Conservation (phyloP, 164 flowering plant genomes). For the Taxillus chinensis region DNA sequence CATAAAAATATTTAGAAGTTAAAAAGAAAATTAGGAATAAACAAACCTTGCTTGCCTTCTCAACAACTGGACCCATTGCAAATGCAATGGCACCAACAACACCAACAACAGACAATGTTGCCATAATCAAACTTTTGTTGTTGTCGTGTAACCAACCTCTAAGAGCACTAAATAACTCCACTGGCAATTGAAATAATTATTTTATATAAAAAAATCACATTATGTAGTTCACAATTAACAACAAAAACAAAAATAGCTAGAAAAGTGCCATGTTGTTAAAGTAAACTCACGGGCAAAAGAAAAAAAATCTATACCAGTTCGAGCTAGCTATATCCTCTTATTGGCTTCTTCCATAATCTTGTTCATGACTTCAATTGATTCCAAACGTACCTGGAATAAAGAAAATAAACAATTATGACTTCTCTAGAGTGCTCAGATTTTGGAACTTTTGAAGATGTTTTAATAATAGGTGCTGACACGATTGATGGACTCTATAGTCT, state of each 20-base stretch:
- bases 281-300: background rate
- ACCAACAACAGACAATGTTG: slow-evolving; percentile 64
- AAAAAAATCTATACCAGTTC: slow-evolving; percentile 50
- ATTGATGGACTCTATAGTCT: background rate
- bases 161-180: slow-evolving; percentile 85
- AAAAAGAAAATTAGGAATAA: background rate
- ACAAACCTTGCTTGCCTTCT: slow-evolving; percentile 93
- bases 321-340: slow-evolving; percentile 84
- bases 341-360: slow-evolving; percentile 92
- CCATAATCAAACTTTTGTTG: slow-evolving; percentile 82
- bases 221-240: background rate
- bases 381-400: slow-evolving; percentile 64
- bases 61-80: slow-evolving; percentile 93
- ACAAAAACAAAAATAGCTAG: background rate
- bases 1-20: background rate
- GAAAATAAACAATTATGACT: background rate
- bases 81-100: slow-evolving; percentile 80
- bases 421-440: background rate
- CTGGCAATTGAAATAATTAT: slow-evolving; percentile 23
- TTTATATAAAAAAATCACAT: background rate
- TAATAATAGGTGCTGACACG: background rate
- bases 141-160: slow-evolving; percentile 81
- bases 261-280: background rate
- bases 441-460: background rate
- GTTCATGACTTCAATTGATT: slow-evolving; percentile 88